Conservation (phyloP, 306 rosid species). For the Abrus precatorius region DNA sequence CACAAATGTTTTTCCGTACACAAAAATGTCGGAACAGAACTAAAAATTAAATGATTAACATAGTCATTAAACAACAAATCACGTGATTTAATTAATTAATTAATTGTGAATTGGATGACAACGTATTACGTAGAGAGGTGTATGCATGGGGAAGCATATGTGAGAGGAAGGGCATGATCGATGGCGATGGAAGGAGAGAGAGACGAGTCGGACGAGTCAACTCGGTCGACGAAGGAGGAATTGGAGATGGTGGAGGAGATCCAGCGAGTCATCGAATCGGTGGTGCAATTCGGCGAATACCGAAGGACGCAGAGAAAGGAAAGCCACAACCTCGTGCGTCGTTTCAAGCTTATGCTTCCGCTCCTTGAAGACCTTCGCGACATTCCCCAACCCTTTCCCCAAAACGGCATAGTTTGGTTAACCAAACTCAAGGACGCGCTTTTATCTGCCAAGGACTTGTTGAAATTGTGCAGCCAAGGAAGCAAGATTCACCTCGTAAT, state of each 20-base stretch:
- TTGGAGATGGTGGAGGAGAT: constrained; percentile 42
- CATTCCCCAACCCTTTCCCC: constrained; percentile 48
- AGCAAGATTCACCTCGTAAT: constrained; percentile 78
- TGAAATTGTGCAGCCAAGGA: constrained; percentile 71
- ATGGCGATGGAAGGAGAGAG: constrained; percentile 55
- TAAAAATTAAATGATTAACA: no score
- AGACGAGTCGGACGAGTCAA: constrained; percentile 38
- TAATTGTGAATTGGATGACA: background rate
- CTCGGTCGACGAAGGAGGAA: background rate
- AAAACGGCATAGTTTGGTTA: constrained; percentile 62
- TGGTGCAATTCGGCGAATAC: constrained; percentile 71
- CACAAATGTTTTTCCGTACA: no score
- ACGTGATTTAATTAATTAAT: no score
- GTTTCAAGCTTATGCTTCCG: constrained; percentile 74
- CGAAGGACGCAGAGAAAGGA: constrained; percentile 67
- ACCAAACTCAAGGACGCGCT: constrained; percentile 61
- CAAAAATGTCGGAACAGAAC: background rate
- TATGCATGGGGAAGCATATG: constrained; percentile 41
- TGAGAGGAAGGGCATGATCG: background rate
- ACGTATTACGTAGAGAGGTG: constrained; percentile 31
- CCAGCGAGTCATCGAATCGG: constrained; percentile 62
- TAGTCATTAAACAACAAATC: no score
- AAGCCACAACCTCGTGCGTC: constrained; percentile 71
- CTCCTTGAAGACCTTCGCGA: constrained; percentile 81
- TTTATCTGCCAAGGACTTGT: constrained; percentile 62